Percentiles rank a stretch among this genome's conserved stretches.
Conservation (phyloP, 192 early-diverging fungal genomes). For the Lobosporangium transversale region DNA sequence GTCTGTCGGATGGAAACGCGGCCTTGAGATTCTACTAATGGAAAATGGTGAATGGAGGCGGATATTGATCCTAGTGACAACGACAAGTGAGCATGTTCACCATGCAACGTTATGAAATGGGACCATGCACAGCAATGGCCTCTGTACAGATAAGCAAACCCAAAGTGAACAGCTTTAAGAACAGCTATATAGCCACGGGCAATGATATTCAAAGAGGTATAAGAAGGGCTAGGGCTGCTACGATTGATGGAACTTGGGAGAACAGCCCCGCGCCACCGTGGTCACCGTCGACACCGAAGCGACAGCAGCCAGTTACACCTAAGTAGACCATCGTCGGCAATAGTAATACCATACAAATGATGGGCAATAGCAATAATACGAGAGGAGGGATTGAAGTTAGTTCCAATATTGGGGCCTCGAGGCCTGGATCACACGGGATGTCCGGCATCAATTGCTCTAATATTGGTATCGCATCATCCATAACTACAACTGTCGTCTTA, state of each 20-base stretch:
- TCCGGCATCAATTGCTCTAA: no score
- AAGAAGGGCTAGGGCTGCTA: neutral
- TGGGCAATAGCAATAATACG: no score
- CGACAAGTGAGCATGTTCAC: constrained; percentile 31
- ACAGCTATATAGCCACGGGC: no score
- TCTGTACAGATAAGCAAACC: no score
- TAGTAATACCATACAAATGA: neutral
- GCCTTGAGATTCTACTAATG: constrained; percentile 37
- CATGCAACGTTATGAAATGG: constrained; percentile 44
- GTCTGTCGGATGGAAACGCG: constrained; percentile 40
- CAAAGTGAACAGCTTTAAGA: no score
- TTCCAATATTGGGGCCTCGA: no score
- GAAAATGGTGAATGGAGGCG: constrained; percentile 42
- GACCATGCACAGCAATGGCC: constrained; percentile 42
- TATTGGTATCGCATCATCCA: no score
- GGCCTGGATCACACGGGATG: no score
- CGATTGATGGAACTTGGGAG: constrained; percentile 1
- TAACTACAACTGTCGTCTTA: no score
- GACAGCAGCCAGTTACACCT: constrained; percentile 21
- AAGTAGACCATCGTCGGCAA: neutral
- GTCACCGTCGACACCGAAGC: constrained; percentile 21
- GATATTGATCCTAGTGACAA: constrained; percentile 43
- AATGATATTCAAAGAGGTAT: neutral
- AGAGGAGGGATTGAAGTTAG: no score
- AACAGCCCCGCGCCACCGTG: neutral